A percentile compares a stretch with the other conserved stretches of the same genome.
phyloP scores from a whole-genome alignment of 768 basidiomycete species.

The Russula virescens region DNA sequence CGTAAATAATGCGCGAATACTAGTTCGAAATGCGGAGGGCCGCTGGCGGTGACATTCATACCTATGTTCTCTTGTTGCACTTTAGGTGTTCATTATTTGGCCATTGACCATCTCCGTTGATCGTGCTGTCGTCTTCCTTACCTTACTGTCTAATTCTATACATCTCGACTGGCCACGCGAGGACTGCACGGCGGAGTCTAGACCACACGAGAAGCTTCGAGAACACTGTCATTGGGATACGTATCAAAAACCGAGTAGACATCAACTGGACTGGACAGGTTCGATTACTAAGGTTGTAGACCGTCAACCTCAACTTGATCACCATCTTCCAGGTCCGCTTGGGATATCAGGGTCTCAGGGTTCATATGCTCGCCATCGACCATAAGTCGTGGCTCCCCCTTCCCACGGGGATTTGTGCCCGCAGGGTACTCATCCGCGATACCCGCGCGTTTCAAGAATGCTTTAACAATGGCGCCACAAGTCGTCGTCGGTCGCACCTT shows the following conservation, averaged over 20 bases:
- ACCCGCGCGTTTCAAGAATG: conserved; percentile 65
- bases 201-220: not conserved
- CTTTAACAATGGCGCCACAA: conserved; percentile 68
- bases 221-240: not conserved
- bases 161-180: not conserved
- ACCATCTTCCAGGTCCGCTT: conserved; percentile 71
- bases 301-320: conserved; percentile 62
- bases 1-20: conserved; percentile 87
- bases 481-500: conserved; percentile 71
- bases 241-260: not conserved
- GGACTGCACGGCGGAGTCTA: not conserved
- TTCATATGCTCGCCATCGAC: conserved; percentile 71
- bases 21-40: conserved; percentile 70
- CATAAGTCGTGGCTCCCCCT: conserved; percentile 42
- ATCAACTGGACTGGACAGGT: not conserved
- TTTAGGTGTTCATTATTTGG: not conserved
- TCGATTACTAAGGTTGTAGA: not conserved
- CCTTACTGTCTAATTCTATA: conserved; percentile 11
- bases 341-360: conserved; percentile 54
- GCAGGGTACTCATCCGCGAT: conserved; percentile 49
- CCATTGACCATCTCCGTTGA: not conserved
- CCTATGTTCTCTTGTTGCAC: conserved; percentile 1
- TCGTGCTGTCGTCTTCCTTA: not conserved
- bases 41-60: conserved; percentile 37
- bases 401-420: conserved; percentile 30